phyloP scores from a whole-genome alignment of 2,329 filamentous ascomycete genomes.

The Talaromyces marneffei region DNA sequence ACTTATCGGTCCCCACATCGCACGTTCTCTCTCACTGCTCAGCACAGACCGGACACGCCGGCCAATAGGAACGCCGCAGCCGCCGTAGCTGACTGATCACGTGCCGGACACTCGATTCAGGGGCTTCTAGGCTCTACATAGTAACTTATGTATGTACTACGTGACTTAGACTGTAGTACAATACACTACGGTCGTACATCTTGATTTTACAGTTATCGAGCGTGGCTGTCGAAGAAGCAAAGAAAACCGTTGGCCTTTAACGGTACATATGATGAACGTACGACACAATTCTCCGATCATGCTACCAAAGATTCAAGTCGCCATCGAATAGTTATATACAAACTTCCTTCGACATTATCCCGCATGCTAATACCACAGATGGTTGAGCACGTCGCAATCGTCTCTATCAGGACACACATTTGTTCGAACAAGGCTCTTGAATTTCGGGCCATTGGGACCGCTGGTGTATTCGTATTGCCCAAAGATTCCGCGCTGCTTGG shows the following conservation, averaged over 20 bases:
- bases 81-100: neutral
- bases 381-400: constrained; percentile 3
- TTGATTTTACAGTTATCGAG: neutral
- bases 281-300: neutral
- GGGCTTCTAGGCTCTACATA: neutral
- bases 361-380: neutral
- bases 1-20: neutral
- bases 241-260: neutral
- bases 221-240: neutral
- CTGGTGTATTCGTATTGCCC: constrained; percentile 51
- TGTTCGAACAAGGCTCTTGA: constrained; percentile 53
- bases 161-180: too few species aligned
- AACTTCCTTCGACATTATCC: neutral
- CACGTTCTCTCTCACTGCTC: neutral
- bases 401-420: constrained; percentile 47
- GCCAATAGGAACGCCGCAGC: neutral
- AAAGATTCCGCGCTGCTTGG: constrained; percentile 41
- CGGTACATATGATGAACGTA: neutral
- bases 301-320: neutral
- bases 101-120: neutral
- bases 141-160: too few species aligned
- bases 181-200: too few species aligned
- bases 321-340: neutral
- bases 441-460: constrained; percentile 57
- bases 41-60: neutral